Base-by-base conservation (phyloP, 768 basidiomycete species). In the Artomyces pyxidatus region DNA sequence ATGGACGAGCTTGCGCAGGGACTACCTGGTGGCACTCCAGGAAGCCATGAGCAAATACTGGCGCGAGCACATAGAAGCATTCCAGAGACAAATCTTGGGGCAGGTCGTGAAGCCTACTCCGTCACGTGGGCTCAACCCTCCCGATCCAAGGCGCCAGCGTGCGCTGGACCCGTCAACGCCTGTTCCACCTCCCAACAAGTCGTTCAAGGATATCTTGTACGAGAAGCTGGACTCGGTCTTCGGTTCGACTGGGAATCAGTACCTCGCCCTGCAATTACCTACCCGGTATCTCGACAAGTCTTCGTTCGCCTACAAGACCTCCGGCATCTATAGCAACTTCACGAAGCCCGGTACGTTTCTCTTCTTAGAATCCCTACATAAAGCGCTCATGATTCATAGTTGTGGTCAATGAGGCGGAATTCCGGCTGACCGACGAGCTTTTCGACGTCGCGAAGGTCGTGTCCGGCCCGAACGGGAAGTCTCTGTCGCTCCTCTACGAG, bases 251-350 rank as follows among this genome's bases (percentile, higher is more conserved):
- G 55, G 56, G 7, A 58, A 57, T 21, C 63, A 64, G 38, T 51
- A 56, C 30, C 62, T 64, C 39, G 56, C 61, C 12, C 51, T 64
- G 14, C 63, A 64, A 42, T 62, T 64, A 37, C 63, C 63, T 16
- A 61, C 61, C 27, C 57, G 61, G 1, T 64, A 51, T 42, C 46
- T 64, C 37, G 54, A 58, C 17, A 42, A 49, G 27, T 49, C 51
- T 17, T 51, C 50, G 26, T 64, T 60, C 42, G 63, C 61, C 14
- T 64, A 61, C 60, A 58, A 62, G 37, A 59, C 59, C 9, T 59
- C 61, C 5, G 62, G 62, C 1, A 53, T 60, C n/a, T 63, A 63
- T 48, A 61, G 61, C 11, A 61, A 59, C 39, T 62, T 63, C 50
- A 43, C 60, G 45, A 63, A 63, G 48, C 62, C 62, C 32, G 17